Base-by-base conservation (phyloP, 352 stramenopile species). In the Globisporangium viniferum region DNA sequence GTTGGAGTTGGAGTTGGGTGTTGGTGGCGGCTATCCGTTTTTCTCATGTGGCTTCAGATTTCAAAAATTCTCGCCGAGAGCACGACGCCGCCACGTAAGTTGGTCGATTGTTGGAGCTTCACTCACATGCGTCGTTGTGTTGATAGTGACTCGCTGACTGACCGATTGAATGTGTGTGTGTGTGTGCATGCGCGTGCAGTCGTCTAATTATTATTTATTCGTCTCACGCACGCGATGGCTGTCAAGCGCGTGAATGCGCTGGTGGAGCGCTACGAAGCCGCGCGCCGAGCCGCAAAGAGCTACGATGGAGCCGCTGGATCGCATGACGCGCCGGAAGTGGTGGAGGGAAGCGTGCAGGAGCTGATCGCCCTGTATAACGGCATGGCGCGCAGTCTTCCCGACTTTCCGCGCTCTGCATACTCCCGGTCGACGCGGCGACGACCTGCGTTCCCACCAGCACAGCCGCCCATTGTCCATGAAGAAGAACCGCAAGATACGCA, bases 361-460 rank as follows among this genome's bases (percentile, higher is more conserved):
- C 66, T 71, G 27, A 63, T 71, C 20, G 59, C 35, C 0, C 8
- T 36, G 12, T 71, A 53, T 31, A 71, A 71, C 29, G 59, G 59
- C 51, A 67, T 71, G 66, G 51, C 66, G 29, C 49, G 59, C 20
- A 71, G 66, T 14, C 18, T 66, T 7, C 66, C 66, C 8, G 59
- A 71, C 60, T 66, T 56, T 31, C 59, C 59, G 27, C 59, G 66
- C 5, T 14, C 53, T 0, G 49, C 36, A 24, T 71, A 67, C 59
- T 41, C 56, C 35, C 64, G 55, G 9, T 69, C 64, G 31, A 64
- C 41, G 31, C 56, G 64, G 44, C 35, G 8, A 8, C 35, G 20
- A 49, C 18, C 44, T 31, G 31, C 5, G 15, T 22, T 9, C 9
- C 18, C 24, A 35, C 44, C 7, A 22, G 44, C 41, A 49, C 44